These are phyloP conservation scores for Aeschynomene evenia DNA, from an alignment of 306 rosid species.

Conservation along the genomic window DNA sequence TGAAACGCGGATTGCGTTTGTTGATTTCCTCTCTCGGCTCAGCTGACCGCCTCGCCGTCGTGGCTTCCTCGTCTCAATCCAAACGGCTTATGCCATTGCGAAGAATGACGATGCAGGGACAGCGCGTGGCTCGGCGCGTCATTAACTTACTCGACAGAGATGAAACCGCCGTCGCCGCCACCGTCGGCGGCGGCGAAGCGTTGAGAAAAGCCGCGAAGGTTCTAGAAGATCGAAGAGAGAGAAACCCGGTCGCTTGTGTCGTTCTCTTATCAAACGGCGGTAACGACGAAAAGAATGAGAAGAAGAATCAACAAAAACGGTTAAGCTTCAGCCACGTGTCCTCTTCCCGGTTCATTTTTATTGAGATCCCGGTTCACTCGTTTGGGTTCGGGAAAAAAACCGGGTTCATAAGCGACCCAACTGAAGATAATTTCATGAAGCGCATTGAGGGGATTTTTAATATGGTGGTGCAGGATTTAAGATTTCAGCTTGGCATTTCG, in stretches of 20 bases:
- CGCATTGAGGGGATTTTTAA: constrained; percentile 33
- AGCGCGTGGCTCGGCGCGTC: constrained; percentile 51
- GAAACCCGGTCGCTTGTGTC: constrained; percentile 49
- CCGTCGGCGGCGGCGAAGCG: constrained; percentile 48
- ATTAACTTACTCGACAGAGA: constrained; percentile 45
- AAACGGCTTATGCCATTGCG: constrained; percentile 45
- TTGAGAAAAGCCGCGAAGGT: constrained; percentile 51
- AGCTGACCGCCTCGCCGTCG: constrained; percentile 59
- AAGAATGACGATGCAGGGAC: constrained; percentile 59
- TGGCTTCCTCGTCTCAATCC: constrained; percentile 46
- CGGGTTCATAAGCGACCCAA: not conserved
- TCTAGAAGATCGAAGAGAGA: constrained; percentile 59
- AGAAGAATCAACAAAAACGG: constrained; percentile 11
- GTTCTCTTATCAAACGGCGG: constrained; percentile 62
- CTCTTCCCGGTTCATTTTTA: constrained; percentile 39
- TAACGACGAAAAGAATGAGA: constrained; percentile 18
- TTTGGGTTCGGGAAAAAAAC: constrained; percentile 39
- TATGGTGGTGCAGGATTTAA: constrained; percentile 52
- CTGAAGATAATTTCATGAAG: not conserved
- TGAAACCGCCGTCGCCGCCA: constrained; percentile 25
- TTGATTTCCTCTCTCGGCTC: constrained; percentile 55
- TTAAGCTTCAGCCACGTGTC: constrained; percentile 27
- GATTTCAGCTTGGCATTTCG: constrained; percentile 49
- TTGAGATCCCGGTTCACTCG: constrained; percentile 58
- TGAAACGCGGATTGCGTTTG: constrained; percentile 67